phyloP scores from a whole-genome alignment of 441 rosid genomes.

The Lagerstroemia fauriei region DNA sequence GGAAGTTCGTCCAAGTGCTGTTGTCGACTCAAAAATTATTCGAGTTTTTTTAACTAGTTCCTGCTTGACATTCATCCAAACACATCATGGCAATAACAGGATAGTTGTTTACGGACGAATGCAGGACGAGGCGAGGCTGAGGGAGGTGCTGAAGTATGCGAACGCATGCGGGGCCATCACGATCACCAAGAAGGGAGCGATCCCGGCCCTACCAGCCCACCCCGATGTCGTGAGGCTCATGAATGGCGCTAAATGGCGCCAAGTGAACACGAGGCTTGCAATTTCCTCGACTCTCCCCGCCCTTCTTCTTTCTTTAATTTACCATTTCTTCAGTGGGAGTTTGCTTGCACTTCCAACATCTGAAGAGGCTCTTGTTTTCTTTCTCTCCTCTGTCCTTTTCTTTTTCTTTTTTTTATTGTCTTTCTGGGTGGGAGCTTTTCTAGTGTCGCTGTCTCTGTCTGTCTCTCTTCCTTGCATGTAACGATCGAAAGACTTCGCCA shows the following conservation, averaged over 20 bases:
- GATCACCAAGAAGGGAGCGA: constrained; percentile 90
- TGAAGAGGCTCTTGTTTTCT: too few relatives aligned
- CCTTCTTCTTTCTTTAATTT: too few relatives aligned
- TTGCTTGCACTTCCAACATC: too few relatives aligned
- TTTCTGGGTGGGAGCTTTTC: too few relatives aligned
- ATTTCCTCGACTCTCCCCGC: too few relatives aligned
- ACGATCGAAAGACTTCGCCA: constrained; percentile 8
- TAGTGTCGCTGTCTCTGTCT: background rate
- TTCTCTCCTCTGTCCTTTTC: background rate
- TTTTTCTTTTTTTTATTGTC: background rate
- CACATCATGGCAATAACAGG: background rate
- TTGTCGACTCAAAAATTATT: too few relatives aligned
- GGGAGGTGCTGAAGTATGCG: constrained; percentile 69
- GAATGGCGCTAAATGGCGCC: constrained; percentile 31
- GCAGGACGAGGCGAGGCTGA: constrained; percentile 70
- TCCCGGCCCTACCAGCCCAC: constrained; percentile 79
- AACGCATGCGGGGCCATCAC: constrained; percentile 96
- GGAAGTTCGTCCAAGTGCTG: too few relatives aligned
- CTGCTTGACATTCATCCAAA: background rate
- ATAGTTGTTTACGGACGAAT: background rate
- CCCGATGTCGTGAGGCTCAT: constrained; percentile 54
- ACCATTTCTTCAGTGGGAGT: too few relatives aligned
- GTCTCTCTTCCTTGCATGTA: constrained; percentile 13
- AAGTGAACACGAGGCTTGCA: background rate
- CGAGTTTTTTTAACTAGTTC: too few relatives aligned